Evolutionary conservation across 2,329 filamentous ascomycete genomes (phyloP), one percentile per base, ranked within the genome.

Genomic region (Coniochaeta sp.): DNA sequence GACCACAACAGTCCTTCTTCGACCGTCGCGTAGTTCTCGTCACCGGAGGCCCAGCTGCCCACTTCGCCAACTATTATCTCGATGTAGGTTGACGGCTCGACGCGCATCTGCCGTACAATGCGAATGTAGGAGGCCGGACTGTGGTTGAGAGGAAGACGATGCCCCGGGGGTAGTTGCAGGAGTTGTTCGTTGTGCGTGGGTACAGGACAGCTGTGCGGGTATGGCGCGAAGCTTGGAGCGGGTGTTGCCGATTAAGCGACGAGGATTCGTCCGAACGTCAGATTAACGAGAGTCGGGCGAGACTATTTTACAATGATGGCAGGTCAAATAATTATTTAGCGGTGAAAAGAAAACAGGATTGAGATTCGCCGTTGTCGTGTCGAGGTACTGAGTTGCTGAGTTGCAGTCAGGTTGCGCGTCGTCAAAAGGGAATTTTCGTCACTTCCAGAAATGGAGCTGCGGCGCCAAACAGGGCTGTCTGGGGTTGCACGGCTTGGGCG

Each of bases 381-480:
- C n/a, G n/a, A n/a, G n/a, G n/a, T n/a, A n/a, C n/a, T n/a, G n/a
- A n/a, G 19, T 22, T 47, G 42, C 42, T 47, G 42, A 2, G 40
- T 10, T 19, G 3, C 19, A 12, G 19, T 47, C 42, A 22, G 22
- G 38, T 30, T 26, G 26, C 42, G 56, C 30, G 28, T 54, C 24
- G 59, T 60, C 44, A 57, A 59, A 57, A 44, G 30, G 30, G 34
- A 22, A 54, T 47, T 60, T 50, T 57, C 59, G 60, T 60, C 56
- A 58, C 55, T 60, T 61, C 57, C 55, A 64, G 59, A 61, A 61
- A 58, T 50, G 54, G 57, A 59, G 54, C 42, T 47, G 10, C 42
- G 58, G 44, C 44, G 32, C 58, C 62, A 59, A 59, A 60, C 62
- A 62, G 61, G 64, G 65, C 65, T 63, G 63, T 62, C 62, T 5